phyloP scores from a whole-genome alignment of 441 rosid genomes.

The Geranium incanum region DNA sequence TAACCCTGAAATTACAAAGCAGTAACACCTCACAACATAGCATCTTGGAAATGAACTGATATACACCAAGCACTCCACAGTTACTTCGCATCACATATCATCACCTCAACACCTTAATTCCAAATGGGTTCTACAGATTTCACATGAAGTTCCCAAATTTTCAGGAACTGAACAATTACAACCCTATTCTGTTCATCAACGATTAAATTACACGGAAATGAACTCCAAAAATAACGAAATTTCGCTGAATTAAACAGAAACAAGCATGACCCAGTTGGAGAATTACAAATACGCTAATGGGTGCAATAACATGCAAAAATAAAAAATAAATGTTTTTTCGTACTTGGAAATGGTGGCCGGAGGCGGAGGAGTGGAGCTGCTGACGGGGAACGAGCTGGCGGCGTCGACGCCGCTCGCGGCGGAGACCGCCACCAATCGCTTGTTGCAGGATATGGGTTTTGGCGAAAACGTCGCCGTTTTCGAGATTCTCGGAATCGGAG shows the following conservation, averaged over 20 bases:
- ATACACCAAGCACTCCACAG: neutral
- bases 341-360: neutral
- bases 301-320: neutral
- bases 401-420: slow-evolving; percentile 3
- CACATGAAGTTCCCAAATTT: neutral
- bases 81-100: neutral
- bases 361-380: neutral
- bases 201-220: neutral
- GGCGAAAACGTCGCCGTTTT: slow-evolving; percentile 3
- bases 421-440: neutral
- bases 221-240: neutral
- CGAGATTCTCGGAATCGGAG: neutral
- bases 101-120: neutral
- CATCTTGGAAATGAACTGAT: neutral
- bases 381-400: neutral
- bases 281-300: neutral
- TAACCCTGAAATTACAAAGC: slow-evolving; percentile 33
- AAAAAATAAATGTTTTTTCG: neutral
- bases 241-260: neutral
- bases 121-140: neutral
- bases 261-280: neutral
- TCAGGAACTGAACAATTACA: neutral
- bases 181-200: neutral
- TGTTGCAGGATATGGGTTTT: neutral
- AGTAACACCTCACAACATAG: neutral